Evolutionary conservation across 305 asterid genomes (phyloP), one percentile per base, ranked within the genome.

Genomic region (Fraxinus albicans): DNA sequence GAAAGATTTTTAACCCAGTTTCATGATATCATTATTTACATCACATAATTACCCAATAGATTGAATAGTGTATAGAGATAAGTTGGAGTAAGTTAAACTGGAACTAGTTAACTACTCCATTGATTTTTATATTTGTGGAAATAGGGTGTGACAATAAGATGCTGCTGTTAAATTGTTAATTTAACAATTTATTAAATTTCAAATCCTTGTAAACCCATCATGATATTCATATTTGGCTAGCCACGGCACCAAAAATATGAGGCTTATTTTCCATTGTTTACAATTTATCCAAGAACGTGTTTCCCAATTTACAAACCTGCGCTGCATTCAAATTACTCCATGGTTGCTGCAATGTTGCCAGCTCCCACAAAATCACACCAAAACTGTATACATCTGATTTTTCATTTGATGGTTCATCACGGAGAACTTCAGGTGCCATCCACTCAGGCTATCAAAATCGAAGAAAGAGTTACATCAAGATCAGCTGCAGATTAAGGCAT

Each of bases 391-490:
- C 91, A 63, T 96, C 99, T 63, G 99, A 94, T 89, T 96, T 96
- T 88, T 96, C 99, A 88, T 96, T 94, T 85, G 98, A 94, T 63
- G 89, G 98, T 88, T 96, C 99, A 87, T 92, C 96, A 53, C 98
- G 98, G 73, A 96, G 97, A 84, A 96, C 99, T 93, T 96, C 99
- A 76, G 99, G 99, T 84, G 99, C 98, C 99, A 96, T 96, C 99
- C 99, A 96, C 93, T 96, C 99, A 34, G 98, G 98, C 98, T 96
- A 85, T 53, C 80, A 80, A 53, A 78, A 82, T 34, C 78, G 29
- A 81, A 29, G 34, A 7, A 50, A 27, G 23, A 72, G 4, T 34
- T 77, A 8, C 79, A 25, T 40, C 78, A 19, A 75, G 65, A 73
- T 44, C 36, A 33, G 58, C 15, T 44, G 25, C 7, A 67, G 73